Evolutionary conservation across 2,329 filamentous ascomycete genomes (phyloP).

Genomic region (Lachnellula occidentalis): DNA sequence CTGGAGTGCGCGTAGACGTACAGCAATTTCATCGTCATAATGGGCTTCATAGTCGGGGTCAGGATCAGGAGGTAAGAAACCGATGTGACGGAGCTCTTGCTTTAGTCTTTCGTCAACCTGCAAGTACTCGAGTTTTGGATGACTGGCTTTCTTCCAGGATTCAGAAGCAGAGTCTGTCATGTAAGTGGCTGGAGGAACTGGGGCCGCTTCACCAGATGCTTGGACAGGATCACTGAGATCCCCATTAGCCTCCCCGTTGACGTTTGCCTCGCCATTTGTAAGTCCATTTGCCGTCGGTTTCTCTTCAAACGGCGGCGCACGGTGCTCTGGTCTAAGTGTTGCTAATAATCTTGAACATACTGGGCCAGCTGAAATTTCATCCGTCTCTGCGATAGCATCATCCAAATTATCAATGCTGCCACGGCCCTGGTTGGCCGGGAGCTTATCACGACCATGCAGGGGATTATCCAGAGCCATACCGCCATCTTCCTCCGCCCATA

Average conservation of each 20-base stretch:
- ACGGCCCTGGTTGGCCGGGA: conserved; percentile 74
- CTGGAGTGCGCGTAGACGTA: conserved; percentile 80
- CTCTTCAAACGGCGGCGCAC: conserved; percentile 50
- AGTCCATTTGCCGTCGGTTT: conserved; percentile 49
- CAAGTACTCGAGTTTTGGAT: conserved; percentile 73
- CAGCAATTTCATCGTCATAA: conserved; percentile 90
- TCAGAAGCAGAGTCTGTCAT: conserved; percentile 74
- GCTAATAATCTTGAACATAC: conserved; percentile 77
- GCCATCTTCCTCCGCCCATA: conserved; percentile 94
- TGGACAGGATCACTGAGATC: conserved; percentile 25
- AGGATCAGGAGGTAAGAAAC: conserved; percentile 67
- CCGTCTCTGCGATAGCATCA: conserved; percentile 81
- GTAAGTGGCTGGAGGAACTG: conserved; percentile 63
- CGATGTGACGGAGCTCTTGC: conserved; percentile 85
- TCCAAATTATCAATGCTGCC: conserved; percentile 82
- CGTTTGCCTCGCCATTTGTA: conserved; percentile 42
- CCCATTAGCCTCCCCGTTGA: conserved; percentile 40
- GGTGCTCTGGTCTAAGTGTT: conserved; percentile 72
- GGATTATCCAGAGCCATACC: conserved; percentile 66
- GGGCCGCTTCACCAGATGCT: conserved; percentile 23
- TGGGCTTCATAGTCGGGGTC: conserved; percentile 79
- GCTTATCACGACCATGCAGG: conserved; percentile 55
- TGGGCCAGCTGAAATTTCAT: conserved; percentile 83
- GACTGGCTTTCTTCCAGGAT: conserved; percentile 71
- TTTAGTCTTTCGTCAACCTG: conserved; percentile 88